Evolutionary conservation across 2,329 filamentous ascomycete genomes (phyloP).

Genomic region (Colletotrichum siamense): DNA sequence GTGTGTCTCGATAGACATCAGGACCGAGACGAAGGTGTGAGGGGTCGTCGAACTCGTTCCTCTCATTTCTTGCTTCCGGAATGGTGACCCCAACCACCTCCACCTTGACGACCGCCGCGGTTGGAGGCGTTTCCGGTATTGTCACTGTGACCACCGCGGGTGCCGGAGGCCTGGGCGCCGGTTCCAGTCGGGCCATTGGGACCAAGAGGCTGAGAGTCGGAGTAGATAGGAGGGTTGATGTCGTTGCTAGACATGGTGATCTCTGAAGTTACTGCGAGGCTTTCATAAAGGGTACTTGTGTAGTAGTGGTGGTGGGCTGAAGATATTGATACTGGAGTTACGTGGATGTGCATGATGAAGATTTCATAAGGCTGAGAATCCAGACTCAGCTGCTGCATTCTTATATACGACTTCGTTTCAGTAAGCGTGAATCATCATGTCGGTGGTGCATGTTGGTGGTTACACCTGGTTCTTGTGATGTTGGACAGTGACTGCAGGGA

Average conservation of each 20-base stretch:
- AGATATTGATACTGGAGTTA: neutral
- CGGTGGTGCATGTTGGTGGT: neutral
- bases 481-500: neutral
- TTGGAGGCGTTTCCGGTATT: neutral
- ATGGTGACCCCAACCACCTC: neutral
- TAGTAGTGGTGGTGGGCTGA: neutral
- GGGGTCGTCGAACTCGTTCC: neutral
- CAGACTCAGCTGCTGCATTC: neutral
- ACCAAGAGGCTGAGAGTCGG: neutral
- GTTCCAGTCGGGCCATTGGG: neutral
- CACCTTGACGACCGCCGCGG: neutral
- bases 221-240: neutral
- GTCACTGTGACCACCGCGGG: neutral
- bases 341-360: neutral
- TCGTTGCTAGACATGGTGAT: neutral
- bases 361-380: neutral
- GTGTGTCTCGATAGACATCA: neutral
- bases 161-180: neutral
- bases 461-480: neutral
- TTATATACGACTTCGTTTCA: neutral
- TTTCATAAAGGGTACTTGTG: neutral
- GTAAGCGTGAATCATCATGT: neutral
- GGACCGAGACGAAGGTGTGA: neutral
- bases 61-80: neutral
- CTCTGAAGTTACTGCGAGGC: neutral